Conservation (phyloP, 768 basidiomycete species). For the Trametopsis cervina region DNA sequence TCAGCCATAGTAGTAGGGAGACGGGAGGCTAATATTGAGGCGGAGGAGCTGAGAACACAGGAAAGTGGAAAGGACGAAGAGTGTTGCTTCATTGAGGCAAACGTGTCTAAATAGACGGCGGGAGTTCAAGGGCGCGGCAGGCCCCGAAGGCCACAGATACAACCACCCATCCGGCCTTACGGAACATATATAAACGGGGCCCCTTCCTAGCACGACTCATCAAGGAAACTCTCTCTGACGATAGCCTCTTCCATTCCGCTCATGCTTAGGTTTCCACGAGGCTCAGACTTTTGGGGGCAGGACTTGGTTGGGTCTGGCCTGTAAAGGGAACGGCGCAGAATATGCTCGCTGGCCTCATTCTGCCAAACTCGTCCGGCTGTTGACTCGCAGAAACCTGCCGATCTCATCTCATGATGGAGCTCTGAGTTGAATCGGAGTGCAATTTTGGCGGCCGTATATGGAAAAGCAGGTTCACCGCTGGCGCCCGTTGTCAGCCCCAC, state of each 20-base stretch:
- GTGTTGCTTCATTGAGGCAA: slow-evolving; percentile 3
- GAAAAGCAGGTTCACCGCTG: no score
- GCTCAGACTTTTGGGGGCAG: neutral
- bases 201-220: neutral
- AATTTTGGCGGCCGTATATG: no score
- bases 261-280: no score
- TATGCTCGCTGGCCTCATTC: neutral
- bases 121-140: slow-evolving; percentile 11
- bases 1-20: neutral
- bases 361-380: neutral
- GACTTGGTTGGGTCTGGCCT: neutral
- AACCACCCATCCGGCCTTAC: slow-evolving; percentile 11
- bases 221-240: no score
- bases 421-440: neutral
- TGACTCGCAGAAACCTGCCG: no score
- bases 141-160: slow-evolving; percentile 5
- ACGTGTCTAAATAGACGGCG: slow-evolving; percentile 15
- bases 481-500: no score
- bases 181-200: slow-evolving; percentile 8
- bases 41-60: neutral
- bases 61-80: slow-evolving; percentile 1
- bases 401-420: neutral
- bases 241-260: no score
- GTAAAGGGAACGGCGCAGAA: neutral
- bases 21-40: neutral